Evolutionary conservation across 2,329 filamentous ascomycete genomes (phyloP).

Genomic region (Penicillium capsulatum): DNA sequence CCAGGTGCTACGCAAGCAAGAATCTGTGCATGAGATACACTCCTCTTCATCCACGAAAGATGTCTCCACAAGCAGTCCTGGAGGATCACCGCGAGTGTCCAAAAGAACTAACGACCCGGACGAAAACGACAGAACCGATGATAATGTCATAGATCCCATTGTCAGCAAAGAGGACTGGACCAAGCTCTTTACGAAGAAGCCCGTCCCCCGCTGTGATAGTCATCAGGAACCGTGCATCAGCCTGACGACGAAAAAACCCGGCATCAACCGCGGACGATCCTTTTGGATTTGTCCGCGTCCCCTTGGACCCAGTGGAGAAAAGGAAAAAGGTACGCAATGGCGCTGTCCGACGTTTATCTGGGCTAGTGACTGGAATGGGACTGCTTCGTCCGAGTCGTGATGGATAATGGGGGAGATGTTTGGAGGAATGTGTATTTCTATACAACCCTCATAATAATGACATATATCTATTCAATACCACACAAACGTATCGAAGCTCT

Average conservation of each 20-base stretch:
- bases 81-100: too few species aligned
- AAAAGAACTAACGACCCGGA: too few species aligned
- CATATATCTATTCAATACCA: too few species aligned
- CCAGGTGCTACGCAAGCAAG: too few species aligned
- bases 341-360: conserved; percentile 80
- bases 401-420: too few species aligned
- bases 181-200: conserved; percentile 71
- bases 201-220: conserved; percentile 71
- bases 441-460: too few species aligned
- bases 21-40: too few species aligned
- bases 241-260: conserved; percentile 80
- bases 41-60: too few species aligned
- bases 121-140: conserved; percentile 29
- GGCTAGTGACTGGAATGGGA: conserved; percentile 58
- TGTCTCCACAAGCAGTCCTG: too few species aligned
- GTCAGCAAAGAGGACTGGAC: conserved; percentile 78
- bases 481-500: too few species aligned
- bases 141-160: conserved; percentile 61
- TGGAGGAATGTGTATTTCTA: too few species aligned
- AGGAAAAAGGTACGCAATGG: conserved; percentile 81
- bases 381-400: conserved; percentile 7
- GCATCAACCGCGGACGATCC: conserved; percentile 67
- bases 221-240: conserved; percentile 84
- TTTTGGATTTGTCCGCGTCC: conserved; percentile 72
- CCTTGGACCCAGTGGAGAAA: conserved; percentile 76